Evolutionary conservation across 371 early-diverging fungal species (phyloP), one percentile per base, ranked within the genome.

Genomic region (Lichtheimia hyalospora): DNA sequence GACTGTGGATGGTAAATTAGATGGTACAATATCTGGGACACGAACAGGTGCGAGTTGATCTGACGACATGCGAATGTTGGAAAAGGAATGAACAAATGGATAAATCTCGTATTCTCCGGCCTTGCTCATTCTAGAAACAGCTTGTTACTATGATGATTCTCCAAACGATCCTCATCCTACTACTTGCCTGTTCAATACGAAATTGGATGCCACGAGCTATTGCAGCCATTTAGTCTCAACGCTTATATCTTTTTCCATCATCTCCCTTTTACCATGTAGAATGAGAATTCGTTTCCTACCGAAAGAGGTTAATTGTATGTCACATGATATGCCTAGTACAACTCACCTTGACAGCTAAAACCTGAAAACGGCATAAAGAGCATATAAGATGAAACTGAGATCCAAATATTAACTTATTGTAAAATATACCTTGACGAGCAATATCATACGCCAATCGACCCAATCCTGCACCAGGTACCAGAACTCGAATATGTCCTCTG

Each of bases 391-490:
- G 0, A 24, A 41, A 21, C 28, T 16, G 41, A 16, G 25, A 54
- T 44, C 21, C 53, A 43, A 40, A 13, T 43, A 44, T 34, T 34
- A 6, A 42, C 14, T 12, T 41, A 27, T 39, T n/a, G n/a, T n/a
- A n/a, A n/a, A n/a, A 54, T 54, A 18, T 71, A 78, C 89, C 91
- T 69, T 64, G 54, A 18, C 79, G 80, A 2, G 89, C 89, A 70
- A 94, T 91, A 57, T 95, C 95, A 74, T 82, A 93, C 4, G 93
- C 93, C 59, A 96, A 74, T 39, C 97, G 76, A 39, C 95, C 96
- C 16, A 96, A 70, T n/a, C 97, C 96, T 50, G 96, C 93, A 15
- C 95, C 95, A 16, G 95, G 94, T 12, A 94, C 92, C 14, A 95
- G 79, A 2, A 93, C 88, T 52, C 79, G 73, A 21, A 90, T 64